Conservation (phyloP, 2,329 filamentous ascomycete species). For the Pseudogymnoascus sp. region DNA sequence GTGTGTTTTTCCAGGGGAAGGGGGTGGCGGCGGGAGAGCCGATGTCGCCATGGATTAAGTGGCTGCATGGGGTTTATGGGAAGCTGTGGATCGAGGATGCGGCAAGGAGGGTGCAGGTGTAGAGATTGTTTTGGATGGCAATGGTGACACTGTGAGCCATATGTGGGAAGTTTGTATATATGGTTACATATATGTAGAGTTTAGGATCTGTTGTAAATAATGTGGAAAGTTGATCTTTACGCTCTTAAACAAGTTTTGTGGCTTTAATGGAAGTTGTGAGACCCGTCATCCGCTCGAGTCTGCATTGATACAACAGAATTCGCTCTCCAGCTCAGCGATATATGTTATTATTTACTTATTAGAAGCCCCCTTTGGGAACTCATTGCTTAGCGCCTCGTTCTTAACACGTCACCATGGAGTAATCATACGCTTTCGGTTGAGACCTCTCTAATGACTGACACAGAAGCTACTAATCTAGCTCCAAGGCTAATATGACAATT, state of each 20-base stretch:
- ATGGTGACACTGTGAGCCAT: neutral
- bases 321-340: neutral
- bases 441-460: neutral
- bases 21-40: slow-evolving; percentile 34
- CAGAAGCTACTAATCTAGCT: neutral
- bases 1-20: slow-evolving; percentile 47
- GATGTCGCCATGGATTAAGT: slow-evolving; percentile 39
- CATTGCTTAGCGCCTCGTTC: neutral
- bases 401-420: neutral
- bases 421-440: neutral
- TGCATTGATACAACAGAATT: neutral
- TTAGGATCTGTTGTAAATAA: neutral
- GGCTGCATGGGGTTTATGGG: slow-evolving; percentile 45
- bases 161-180: neutral
- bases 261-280: neutral
- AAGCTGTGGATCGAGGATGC: slow-evolving; percentile 49
- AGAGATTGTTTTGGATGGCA: neutral
- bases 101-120: slow-evolving; percentile 26
- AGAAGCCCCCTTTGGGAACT: neutral
- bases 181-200: neutral
- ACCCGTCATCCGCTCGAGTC: neutral
- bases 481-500: neutral
- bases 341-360: neutral
- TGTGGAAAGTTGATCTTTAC: neutral
- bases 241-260: neutral